Base-by-base conservation (phyloP, 2,329 filamentous ascomycete genomes). In the Talaromyces sp. region DNA sequence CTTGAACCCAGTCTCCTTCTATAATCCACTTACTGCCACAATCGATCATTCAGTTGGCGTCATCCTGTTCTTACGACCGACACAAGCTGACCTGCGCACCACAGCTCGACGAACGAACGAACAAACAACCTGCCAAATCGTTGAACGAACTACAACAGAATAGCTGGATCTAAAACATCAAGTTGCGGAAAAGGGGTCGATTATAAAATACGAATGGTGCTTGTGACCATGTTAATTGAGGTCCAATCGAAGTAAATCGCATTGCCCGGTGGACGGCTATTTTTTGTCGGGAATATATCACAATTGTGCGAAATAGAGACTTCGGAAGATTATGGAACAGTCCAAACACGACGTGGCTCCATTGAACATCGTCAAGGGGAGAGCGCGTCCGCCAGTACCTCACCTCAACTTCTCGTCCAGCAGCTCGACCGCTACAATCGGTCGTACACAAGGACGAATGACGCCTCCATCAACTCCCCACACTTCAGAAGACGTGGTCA, bases 401-500 rank as follows among this genome's bases (percentile, higher is more conserved):
- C 59, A 66, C 48, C 62, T 68, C 35, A 62, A 66, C 27, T 68
- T 67, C 48, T 64, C 66, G 37, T 60, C 54, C 22, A 63, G 45
- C 50, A 62, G 47, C 33, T 58, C 45, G 43, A 63, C 60, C 58
- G 24, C 54, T 41, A 62, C 52, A 24, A 54, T 48, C 57, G 54
- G 57, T 35, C 63, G 64, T 14, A 52, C 43, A 64, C 72, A 73
- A 33, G 70, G 72, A 39, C 88, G 92, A 69, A 90, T 93, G 78
- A 93, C 90, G 58, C 91, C 91, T 33, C 91, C 91, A 48, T 82
- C 88, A 67, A 93, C 91, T 9, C 91, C 91, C 19, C 88, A 88
- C 77, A 84, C 84, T 72, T 88, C 71, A 1, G 66, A 68, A 73
- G 88, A 92, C 74, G 81, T 68, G 81, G 54, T 85, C 67, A 82